These are phyloP conservation scores for Saturnispora silvae DNA, from an alignment of 805 yeast species.

Conservation along the genomic window DNA sequence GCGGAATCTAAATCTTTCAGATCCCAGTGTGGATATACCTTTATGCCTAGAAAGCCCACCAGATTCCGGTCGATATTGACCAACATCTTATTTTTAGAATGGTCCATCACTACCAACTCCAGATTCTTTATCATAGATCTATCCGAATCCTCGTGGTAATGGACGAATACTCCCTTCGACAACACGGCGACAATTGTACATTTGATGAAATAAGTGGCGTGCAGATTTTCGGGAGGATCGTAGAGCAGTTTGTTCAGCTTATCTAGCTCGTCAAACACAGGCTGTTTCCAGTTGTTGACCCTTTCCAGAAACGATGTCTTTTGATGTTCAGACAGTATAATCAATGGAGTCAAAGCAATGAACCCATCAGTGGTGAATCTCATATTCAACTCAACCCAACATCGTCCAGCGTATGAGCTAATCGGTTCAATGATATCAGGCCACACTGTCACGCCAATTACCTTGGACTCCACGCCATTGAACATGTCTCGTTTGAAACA, in stretches of 20 bases:
- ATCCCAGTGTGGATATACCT: too few relatives aligned
- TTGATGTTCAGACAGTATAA: background rate
- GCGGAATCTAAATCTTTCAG: too few relatives aligned
- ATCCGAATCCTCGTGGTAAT: too few relatives aligned
- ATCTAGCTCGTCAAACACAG: background rate
- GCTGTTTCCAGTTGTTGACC: background rate
- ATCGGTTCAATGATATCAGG: background rate
- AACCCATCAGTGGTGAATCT: background rate
- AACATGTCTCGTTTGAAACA: too few relatives aligned
- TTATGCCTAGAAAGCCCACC: too few relatives aligned
- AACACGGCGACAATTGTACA: too few relatives aligned
- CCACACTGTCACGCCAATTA: constrained; percentile 1
- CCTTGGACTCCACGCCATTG: too few relatives aligned
- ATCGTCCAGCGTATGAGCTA: background rate
- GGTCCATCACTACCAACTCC: constrained; percentile 6
- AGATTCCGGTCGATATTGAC: too few relatives aligned
- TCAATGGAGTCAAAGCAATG: background rate
- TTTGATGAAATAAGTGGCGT: constrained; percentile 1
- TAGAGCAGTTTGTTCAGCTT: constrained; percentile 1
- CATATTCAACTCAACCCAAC: background rate
- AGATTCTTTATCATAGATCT: constrained; percentile 5
- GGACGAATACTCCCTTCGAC: too few relatives aligned
- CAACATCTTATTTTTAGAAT: background rate
- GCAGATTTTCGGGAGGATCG: constrained; percentile 1
- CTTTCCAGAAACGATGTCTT: background rate